Evolutionary conservation across 108 stramenopile species (phyloP).

Genomic region (Conticribra weissflogii): DNA sequence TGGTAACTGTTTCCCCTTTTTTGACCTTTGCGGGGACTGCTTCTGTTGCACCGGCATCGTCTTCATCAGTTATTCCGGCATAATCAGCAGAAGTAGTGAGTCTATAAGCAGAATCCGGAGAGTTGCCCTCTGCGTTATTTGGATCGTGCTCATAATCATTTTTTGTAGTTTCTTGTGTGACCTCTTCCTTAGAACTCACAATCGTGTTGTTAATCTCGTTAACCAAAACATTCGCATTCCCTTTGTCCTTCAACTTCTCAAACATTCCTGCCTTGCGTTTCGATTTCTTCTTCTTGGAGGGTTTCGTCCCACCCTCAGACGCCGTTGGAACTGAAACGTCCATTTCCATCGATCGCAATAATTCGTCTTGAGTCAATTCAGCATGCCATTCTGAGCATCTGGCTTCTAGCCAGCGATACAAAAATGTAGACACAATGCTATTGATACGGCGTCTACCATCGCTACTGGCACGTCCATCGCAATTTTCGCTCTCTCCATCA

Average conservation of each 20-base stretch:
- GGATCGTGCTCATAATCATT: no score
- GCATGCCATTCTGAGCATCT: slow-evolving; percentile 82
- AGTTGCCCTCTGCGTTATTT: no score
- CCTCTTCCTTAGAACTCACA: no score
- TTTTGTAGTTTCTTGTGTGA: no score
- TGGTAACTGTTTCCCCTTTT: no score
- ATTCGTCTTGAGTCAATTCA: slow-evolving; percentile 67
- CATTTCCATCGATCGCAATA: slow-evolving; percentile 51
- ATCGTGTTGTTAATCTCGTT: no score
- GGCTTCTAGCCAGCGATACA: slow-evolving; percentile 68
- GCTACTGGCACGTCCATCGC: slow-evolving; percentile 26
- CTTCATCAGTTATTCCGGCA: no score
- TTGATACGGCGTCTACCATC: slow-evolving; percentile 60
- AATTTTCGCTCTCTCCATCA: neutral
- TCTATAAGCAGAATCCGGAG: no score
- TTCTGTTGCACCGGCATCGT: no score
- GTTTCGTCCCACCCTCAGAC: slow-evolving; percentile 18
- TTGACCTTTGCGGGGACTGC: no score
- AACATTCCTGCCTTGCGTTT: slow-evolving; percentile 33
- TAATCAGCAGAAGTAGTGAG: no score
- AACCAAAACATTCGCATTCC: slow-evolving; percentile 34
- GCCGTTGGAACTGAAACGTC: neutral
- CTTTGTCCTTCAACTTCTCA: slow-evolving; percentile 42
- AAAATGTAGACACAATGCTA: slow-evolving; percentile 58
- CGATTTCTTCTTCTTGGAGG: slow-evolving; percentile 43